Evolutionary conservation across 345 rosid genomes (phyloP), one percentile per base, ranked within the genome.

Genomic region (Trapa bicornis): DNA sequence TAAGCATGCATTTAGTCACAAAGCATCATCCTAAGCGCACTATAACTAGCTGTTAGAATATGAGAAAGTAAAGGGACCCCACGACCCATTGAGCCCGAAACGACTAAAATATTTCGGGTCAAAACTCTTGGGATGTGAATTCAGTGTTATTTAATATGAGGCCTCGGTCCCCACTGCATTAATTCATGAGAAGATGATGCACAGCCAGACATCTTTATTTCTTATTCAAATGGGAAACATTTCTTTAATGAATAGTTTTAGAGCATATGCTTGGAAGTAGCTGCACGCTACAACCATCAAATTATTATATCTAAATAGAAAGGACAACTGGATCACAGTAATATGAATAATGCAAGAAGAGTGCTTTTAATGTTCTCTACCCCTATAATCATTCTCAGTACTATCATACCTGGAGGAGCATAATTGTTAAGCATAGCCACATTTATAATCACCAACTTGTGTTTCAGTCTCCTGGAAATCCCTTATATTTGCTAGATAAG

Each of bases 241-340:
- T 68, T 53, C 48, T 56, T 54, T 68, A 39, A n/a, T 38, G 64
- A 58, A 58, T 36, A 37, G 56, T 68, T 9, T 41, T 56, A 37
- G 39, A 39, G 45, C 42, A 58, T 41, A 15, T 68, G 70, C 37
- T 68, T 68, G 47, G 70, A 22, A 33, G 57, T 58, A 68, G 54
- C 47, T 68, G 67, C 67, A 65, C 22, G 62, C 64, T 64, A 68
- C 70, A 56, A 39, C 70, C 56, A 54, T 68, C 70, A n/a, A 29
- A 56, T 32, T 68, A 38, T 68, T 35, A 37, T 54, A 68, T 42
- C 39, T 35, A 68, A 68, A 8, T 65, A 14, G 16, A 68, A 68
- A 38, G 47, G 45, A 39, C 42, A 68, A 39, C 63, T 14, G 37
- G 61, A 56, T 54, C 48, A 52, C 35, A 37, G 37, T 47, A 67